A percentile compares a stretch with the other conserved stretches of the same genome.
These are phyloP conservation scores for Metschnikowia continentalis DNA, from an alignment of 805 yeast species.

Conservation along the genomic window DNA sequence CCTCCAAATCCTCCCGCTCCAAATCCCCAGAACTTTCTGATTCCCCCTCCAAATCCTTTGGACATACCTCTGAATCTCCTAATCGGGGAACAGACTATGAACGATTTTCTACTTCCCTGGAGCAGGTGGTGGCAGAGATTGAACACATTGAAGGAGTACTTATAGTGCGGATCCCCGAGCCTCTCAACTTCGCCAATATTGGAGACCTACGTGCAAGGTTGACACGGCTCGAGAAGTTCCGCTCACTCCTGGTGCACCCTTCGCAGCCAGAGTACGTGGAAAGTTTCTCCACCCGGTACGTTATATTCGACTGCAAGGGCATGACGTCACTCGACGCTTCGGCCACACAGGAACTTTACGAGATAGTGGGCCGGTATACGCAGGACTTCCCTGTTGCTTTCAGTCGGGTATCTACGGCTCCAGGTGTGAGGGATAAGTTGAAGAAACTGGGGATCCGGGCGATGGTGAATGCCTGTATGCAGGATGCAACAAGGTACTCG, in stretches of 20 bases:
- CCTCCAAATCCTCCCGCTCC: no score
- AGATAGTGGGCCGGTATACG: constrained; percentile 52
- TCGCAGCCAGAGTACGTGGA: constrained; percentile 52
- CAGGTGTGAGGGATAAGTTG: constrained; percentile 47
- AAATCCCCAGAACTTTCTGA: not conserved
- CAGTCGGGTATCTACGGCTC: constrained; percentile 52
- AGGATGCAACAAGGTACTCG: not conserved
- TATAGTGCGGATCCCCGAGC: constrained; percentile 80
- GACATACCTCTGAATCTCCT: no score
- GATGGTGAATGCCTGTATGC: constrained; percentile 21
- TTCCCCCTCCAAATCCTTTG: constrained; percentile 4
- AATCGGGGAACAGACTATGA: no score
- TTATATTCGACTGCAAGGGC: constrained; percentile 77
- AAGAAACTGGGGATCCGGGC: constrained; percentile 50
- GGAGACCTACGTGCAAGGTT: constrained; percentile 68
- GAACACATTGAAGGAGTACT: constrained; percentile 65
- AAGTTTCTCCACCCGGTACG: constrained; percentile 37
- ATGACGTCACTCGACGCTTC: constrained; percentile 78
- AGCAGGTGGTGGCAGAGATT: constrained; percentile 24
- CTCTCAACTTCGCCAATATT: constrained; percentile 81
- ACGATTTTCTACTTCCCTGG: no score
- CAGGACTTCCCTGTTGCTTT: constrained; percentile 54
- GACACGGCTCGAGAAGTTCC: constrained; percentile 68
- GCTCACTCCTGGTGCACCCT: constrained; percentile 73
- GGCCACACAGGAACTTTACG: constrained; percentile 68